Base-by-base conservation (phyloP, 805 yeast genomes). In the Ogataea haglerorum region DNA sequence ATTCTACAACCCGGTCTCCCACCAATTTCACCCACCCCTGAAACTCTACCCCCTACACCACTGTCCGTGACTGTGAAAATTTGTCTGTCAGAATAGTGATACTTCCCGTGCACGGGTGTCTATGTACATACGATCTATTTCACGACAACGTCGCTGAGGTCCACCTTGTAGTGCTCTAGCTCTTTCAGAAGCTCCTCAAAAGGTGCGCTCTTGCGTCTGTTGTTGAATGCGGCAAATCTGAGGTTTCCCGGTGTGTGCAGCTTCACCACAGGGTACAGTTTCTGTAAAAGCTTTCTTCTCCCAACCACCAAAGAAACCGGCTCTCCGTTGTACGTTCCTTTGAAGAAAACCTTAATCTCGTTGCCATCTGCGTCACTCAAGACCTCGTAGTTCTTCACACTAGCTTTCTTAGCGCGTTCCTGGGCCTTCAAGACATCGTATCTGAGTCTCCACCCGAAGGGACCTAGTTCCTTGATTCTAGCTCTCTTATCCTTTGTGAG, bases 401-500 rank as follows among this genome's bases (percentile, higher is more conserved):
- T 45, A 58, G 60, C 41, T 69, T 70, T 40, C 65, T 63, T 44
- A 70, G 69, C 46, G 64, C 65, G 42, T 64, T 68, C 37, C 55
- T 51, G 53, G 56, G 71, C 52, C 66, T 66, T 54, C 64, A 91
- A 61, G 12, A 93, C 80, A 42, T 79, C 76, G 61, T 83, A 90
- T 57, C 91, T 82, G 51, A 93, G 70, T 53, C 76, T 77, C 98
- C 98, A 93, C 24, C 98, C 99, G 42, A 76, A 71, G 40, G 90
- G 83, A 0, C 99, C 99, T 57, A 93, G 68, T 60, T 93, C 95
- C 68, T 93, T 93, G 49, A 87, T 72, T 67, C 99, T 75, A 3
- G 95, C 95, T 5, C 95, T 71, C 51, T 85, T 87, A 45, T 89
- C 95, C 64, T 93, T 93, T 30, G 80, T 73, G 46, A 93, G 64